Evolutionary conservation across 306 rosid species (phyloP).

Genomic region (Hippophae gyantsensis): DNA sequence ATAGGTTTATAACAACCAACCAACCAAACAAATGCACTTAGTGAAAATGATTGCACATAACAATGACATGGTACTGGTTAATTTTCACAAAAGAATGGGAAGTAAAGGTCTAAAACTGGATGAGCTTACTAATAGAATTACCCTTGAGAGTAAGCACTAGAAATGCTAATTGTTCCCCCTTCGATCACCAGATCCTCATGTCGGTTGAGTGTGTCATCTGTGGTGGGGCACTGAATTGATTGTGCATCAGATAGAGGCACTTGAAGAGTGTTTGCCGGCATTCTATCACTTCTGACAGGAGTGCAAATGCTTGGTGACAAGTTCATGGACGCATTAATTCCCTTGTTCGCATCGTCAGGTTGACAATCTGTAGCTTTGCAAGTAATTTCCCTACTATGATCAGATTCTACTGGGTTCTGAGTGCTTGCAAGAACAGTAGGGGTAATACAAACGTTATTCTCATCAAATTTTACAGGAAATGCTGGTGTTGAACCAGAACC

Average conservation of each 20-base stretch:
- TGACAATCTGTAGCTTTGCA: constrained; percentile 44
- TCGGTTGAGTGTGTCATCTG: constrained; percentile 42
- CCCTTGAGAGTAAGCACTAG: constrained; percentile 93
- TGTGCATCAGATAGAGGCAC: constrained; percentile 59
- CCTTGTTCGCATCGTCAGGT: constrained; percentile 59
- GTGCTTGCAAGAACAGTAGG: constrained; percentile 50
- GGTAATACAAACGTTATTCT: constrained; percentile 45
- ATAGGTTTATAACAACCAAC: no score
- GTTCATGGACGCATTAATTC: constrained; percentile 38
- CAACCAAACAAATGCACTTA: no score
- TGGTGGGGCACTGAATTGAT: constrained; percentile 45
- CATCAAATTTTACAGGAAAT: constrained; percentile 76
- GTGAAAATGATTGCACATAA: no score
- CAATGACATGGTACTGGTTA: no score
- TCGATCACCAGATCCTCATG: constrained; percentile 60
- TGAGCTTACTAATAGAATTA: constrained; percentile 30
- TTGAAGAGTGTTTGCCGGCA: constrained; percentile 61
- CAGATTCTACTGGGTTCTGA: constrained; percentile 47
- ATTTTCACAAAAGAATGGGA: neutral
- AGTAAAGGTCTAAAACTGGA: neutral
- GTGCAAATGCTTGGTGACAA: constrained; percentile 41
- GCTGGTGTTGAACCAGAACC: constrained; percentile 54
- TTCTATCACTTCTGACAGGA: constrained; percentile 48
- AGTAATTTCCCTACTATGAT: constrained; percentile 45
- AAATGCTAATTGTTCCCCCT: constrained; percentile 92